Evolutionary conservation across 2,329 filamentous ascomycete species (phyloP), one percentile per base, ranked within the genome.

Genomic region (Colletotrichum sp.): DNA sequence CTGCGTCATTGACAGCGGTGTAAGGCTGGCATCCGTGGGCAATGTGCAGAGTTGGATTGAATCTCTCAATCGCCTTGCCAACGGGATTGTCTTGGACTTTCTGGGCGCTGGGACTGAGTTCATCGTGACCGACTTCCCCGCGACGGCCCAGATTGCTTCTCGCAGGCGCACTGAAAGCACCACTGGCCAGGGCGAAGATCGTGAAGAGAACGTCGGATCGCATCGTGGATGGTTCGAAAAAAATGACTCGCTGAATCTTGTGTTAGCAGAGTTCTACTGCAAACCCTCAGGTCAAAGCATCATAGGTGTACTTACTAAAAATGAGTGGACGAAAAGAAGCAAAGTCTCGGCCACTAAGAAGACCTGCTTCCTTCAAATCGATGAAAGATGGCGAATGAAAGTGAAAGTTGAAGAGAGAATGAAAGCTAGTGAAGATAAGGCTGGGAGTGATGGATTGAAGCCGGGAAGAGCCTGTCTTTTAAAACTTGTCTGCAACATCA

Each of bases 1-100:
- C 72, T 28, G 59, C 34, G 16, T 71, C 59, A 30, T 63, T n/a
- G 12, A 74, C 72, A 8, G 59, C 72, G 16, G 72, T 39, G 12
- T 74, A 74, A 5, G 72, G 72, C 10, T 71, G 59, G 67, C 72
- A 74, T 9, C 71, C 71, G 24, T 69, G 66, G 24, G 71, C 62
- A 16, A 77, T 68, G 24, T 76, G 74, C 8, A 77, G 76, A 4
- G 62, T 57, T 2, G 76, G 73, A 24, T 73, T 76, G 49, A 73
- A 76, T 18, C 64, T 55, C n/a, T 34, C 64, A 16, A 76, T 76
- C 10, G 68, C 52, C 26, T n/a, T 26, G 36, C 72, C 68, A 15
- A 49, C 32, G 12, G 24, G n/a, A 15, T 72, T 75, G 9, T 68
- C 24, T 28, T 59, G 63, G 9, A 75, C 72, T 18, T 12, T 68